Conservation (phyloP, 129 eudicot genomes). For the Pittosporum tobira region DNA sequence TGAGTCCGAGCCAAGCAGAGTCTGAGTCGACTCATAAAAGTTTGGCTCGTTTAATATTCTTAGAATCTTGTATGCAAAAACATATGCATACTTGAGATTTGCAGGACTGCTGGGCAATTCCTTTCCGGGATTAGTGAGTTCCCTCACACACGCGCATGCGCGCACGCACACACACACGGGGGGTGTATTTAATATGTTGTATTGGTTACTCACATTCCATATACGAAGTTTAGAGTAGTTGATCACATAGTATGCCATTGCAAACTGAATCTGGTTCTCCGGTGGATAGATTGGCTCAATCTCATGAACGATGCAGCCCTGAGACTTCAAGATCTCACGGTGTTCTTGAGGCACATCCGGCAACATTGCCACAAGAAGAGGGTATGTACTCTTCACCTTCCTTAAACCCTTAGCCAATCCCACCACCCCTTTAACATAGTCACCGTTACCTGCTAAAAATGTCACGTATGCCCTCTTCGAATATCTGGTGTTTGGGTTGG, state of each 20-base stretch:
- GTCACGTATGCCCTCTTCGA: conserved; percentile 18
- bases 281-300: conserved; percentile 29
- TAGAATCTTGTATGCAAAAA: too few relatives aligned
- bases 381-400: conserved; percentile 21
- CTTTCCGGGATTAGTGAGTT: too few relatives aligned
- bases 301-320: conserved; percentile 21
- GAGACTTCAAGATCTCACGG: conserved; percentile 16
- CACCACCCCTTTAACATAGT: conserved; percentile 27
- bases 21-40: too few relatives aligned
- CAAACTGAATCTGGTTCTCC: conserved; percentile 17
- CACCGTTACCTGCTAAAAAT: conserved; percentile 24
- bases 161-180: too few relatives aligned
- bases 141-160: too few relatives aligned
- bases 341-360: conserved; percentile 32
- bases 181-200: too few relatives aligned
- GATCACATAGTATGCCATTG: conserved; percentile 23
- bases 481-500: background rate
- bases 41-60: too few relatives aligned
- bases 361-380: conserved; percentile 25
- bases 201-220: conserved; percentile 25
- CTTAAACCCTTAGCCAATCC: conserved; percentile 27
- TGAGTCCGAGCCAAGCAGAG: too few relatives aligned
- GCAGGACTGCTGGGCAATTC: too few relatives aligned
- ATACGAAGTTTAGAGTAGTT: conserved; percentile 26
- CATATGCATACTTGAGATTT: too few relatives aligned